Evolutionary conservation across 163 green algal species (phyloP), one percentile per base, ranked within the genome.

Genomic region (Prototheca stagnorum): DNA sequence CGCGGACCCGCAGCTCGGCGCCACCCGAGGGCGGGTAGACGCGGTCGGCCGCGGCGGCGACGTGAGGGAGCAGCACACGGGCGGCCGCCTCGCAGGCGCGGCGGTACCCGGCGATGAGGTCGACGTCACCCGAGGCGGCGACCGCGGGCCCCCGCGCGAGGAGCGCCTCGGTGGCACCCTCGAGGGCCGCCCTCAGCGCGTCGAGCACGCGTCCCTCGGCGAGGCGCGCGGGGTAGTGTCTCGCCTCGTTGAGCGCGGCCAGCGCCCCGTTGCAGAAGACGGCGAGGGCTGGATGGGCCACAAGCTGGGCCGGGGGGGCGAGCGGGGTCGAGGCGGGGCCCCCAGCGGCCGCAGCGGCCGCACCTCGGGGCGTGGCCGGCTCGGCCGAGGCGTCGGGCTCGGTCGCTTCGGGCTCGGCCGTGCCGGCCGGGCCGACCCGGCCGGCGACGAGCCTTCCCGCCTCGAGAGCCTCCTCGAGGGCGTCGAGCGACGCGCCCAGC

Each of bases 171-270:
- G 51, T 15, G 74, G 27, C 29, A 49, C 51, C 17, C 2, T 64
- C 65, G 0, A 69, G 46, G 0, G 63, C 62, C 22, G 45, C 35
- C 23, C 42, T 39, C 35, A 86, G 49, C 5, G 57, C 9, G 11
- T 7, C 7, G 7, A 25, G 15, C 11, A 5, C 5, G 24, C 11
- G 14, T 25, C 15, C 15, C 19, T 21, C 23, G 4, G 15, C 9
- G 42, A 35, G 54, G 31, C 80, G 54, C 19, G 82, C 66, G 1
- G 85, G 77, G 65, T 84, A 95, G 67, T 96, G 87, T 14, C 89
- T 71, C 42, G 96, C 66, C 73, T 98, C 88, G 54, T 98, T 98
- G 17, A 96, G 64, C 4, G 85, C 80, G 2, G 68, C 61, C 12
- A 94, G 71, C 47, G 93, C 57, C 29, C 82, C 88, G 53, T 97